Base-by-base conservation (phyloP, 495 filamentous ascomycete genomes). In the Neurospora pannonica region DNA sequence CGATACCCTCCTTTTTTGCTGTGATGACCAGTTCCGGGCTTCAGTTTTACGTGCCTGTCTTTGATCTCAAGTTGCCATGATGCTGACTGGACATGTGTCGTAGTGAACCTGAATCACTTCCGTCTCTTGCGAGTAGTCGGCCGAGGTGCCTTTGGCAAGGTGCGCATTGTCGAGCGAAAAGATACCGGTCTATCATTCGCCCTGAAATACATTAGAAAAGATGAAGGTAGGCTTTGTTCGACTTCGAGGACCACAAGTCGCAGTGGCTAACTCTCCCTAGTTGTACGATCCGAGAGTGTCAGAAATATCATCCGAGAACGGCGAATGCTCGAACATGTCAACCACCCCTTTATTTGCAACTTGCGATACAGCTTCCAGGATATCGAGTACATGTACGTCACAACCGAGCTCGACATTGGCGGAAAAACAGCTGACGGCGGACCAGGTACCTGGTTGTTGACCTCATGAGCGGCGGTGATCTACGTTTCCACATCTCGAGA, bases 361-460 rank as follows among this genome's bases (percentile, higher is more conserved):
- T 87, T 99, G 85, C 92, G 96, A 71, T 99, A 98, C 84, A 97
- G 94, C 86, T 99, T 99, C 81, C 96, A 99, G 84, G 96, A 99
- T 83, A 93, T 98, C 77, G 96, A 99, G 81, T 99, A 99, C 84
- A 91, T 99, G 96, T 99, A 87, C 77, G 93, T 84, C 10, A 21
- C 69, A 42, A 70, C 71, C 37, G 5, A 36, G 8, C 34, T 42
- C 54, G 36, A 62, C 28, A n/a, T 38, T 4, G 15, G 19, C 24
- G 4, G 2, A 11, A 37, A 70, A 38, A 38, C 4, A 60, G 28
- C 79, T 82, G 48, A 81, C 75, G 21, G 6, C 40, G 38, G 75
- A 21, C 10, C 81, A 97, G 95, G 85, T 98, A 99, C 82, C 90
- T 99, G 77, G 97, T 99, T 70, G 94, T 98, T 73, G 96, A 99